Percentiles rank a stretch among this genome's conserved stretches.
Evolutionary conservation across 192 early-diverging fungal species (phyloP).

Genomic region (Umbelopsis sp.): DNA sequence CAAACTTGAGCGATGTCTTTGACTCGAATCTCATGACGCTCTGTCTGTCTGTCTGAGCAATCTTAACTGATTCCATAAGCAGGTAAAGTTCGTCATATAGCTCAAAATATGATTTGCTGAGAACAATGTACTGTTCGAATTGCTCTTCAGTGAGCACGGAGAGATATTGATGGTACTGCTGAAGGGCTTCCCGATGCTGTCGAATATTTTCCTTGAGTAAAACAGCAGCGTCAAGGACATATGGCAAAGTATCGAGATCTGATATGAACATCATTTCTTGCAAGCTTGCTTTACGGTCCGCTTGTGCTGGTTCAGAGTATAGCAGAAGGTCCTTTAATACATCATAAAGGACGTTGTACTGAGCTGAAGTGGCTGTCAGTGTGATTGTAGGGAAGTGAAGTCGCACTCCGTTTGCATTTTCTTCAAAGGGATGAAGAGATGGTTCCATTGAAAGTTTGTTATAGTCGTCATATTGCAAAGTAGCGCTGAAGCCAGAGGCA

Average conservation of each 20-base stretch:
- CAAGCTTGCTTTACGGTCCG: conserved; percentile 63
- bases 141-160: conserved; percentile 2
- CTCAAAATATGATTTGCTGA: conserved; percentile 8
- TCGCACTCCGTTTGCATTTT: conserved; percentile 17
- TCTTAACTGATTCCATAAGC: conserved; percentile 58
- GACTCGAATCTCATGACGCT: conserved; percentile 47
- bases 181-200: conserved; percentile 5
- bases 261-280: conserved; percentile 53
- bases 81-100: conserved; percentile 58
- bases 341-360: conserved; percentile 67
- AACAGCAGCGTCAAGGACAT: conserved; percentile 10
- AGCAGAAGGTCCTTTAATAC: conserved; percentile 73
- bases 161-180: not conserved
- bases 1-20: conserved; percentile 51
- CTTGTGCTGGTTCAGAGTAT: conserved; percentile 73
- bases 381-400: conserved; percentile 72
- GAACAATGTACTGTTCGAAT: not conserved
- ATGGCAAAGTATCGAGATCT: conserved; percentile 26
- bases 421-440: not conserved
- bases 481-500: conserved; percentile 52
- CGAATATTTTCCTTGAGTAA: not conserved
- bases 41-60: conserved; percentile 52
- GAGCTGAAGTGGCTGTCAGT: conserved; percentile 68
- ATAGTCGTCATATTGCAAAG: conserved; percentile 54
- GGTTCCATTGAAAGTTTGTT: conserved; percentile 46